Evolutionary conservation across 805 yeast species (phyloP).

Genomic region (Yarrowia divulgata): DNA sequence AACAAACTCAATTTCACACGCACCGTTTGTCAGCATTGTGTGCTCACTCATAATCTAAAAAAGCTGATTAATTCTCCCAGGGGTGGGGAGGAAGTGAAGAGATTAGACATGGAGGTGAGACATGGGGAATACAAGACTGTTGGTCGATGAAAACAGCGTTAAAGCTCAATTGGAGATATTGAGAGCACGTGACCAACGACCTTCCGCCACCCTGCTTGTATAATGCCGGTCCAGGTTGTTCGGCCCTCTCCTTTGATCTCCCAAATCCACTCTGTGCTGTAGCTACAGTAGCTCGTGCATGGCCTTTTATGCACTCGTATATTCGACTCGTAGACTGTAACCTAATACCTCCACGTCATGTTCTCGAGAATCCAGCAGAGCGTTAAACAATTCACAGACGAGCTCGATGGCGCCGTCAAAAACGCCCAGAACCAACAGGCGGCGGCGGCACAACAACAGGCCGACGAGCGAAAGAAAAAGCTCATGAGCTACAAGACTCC

Average conservation of each 20-base stretch:
- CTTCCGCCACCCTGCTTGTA: no score
- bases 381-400: constrained; percentile 69
- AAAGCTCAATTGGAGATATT: no score
- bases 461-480: constrained; percentile 42
- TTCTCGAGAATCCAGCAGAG: constrained; percentile 66
- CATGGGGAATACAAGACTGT: background rate
- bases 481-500: constrained; percentile 44
- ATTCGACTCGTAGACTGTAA: constrained; percentile 21
- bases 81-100: background rate
- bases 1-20: constrained; percentile 24
- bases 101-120: background rate
- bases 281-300: background rate
- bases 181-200: no score
- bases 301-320: constrained; percentile 28
- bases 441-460: constrained; percentile 22
- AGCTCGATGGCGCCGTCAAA: constrained; percentile 56
- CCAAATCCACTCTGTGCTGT: background rate
- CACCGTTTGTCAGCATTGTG: constrained; percentile 24
- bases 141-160: no score
- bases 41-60: constrained; percentile 12
- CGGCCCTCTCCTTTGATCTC: background rate
- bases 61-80: background rate
- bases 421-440: constrained; percentile 41
- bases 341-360: constrained; percentile 51
- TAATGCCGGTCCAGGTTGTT: background rate